A percentile compares a stretch with the other conserved stretches of the same genome.
These are phyloP conservation scores for Solanum lycopersicoides DNA, from an alignment of 257 asterid species.

Conservation along the genomic window DNA sequence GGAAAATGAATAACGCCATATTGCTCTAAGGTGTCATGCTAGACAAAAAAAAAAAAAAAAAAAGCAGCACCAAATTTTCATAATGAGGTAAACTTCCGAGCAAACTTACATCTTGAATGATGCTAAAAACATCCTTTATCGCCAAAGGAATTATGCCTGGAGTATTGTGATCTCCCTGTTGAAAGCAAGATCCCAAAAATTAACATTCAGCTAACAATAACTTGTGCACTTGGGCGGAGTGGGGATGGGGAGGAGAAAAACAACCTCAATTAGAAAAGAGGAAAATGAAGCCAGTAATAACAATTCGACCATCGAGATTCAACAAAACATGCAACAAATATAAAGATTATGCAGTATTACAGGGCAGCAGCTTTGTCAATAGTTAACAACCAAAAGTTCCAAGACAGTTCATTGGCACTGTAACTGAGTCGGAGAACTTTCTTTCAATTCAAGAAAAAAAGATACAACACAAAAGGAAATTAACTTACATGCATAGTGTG, in stretches of 20 bases:
- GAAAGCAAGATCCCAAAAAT: background rate
- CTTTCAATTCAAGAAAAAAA: background rate
- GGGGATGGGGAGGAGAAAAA: background rate
- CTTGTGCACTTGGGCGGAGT: background rate
- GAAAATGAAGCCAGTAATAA: background rate
- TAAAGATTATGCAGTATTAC: background rate
- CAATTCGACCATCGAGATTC: background rate
- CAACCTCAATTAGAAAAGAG: background rate
- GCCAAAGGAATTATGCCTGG: conserved; percentile 99
- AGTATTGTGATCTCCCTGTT: conserved; percentile 82
- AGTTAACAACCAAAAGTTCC: background rate
- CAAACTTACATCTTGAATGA: conserved; percentile 89
- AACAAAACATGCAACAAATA: background rate
- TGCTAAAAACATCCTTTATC: conserved; percentile 96
- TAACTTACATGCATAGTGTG: conserved; percentile 97
- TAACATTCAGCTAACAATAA: conserved; percentile 5
- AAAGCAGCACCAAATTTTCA: background rate
- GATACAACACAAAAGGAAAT: background rate
- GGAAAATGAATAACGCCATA: background rate
- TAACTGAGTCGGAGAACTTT: background rate
- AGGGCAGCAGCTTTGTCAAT: background rate
- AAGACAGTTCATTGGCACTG: background rate
- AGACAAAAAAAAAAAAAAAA: background rate
- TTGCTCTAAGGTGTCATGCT: background rate
- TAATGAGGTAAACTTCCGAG: conserved; percentile 1